phyloP scores from a whole-genome alignment of 352 stramenopile species.

The Globisporangium abappressorium region DNA sequence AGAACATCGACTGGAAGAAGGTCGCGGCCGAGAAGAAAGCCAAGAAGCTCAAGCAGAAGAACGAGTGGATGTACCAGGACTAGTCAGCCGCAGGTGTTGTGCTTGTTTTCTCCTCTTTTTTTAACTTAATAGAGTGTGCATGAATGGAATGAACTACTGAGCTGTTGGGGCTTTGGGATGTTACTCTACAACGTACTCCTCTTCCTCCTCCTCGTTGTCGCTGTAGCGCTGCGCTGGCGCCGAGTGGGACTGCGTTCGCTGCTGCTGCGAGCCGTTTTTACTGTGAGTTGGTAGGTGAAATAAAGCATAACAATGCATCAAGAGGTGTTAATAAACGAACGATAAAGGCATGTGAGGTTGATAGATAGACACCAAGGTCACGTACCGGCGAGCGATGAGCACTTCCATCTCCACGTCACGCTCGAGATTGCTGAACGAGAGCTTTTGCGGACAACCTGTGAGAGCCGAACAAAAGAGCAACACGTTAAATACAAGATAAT shows the following conservation, averaged over 20 bases:
- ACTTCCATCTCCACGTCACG: slow-evolving; percentile 88
- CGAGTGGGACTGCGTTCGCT: slow-evolving; percentile 8
- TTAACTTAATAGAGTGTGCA: slow-evolving; percentile 18
- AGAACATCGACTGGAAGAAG: slow-evolving; percentile 88
- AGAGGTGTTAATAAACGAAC: neutral
- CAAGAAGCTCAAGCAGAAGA: slow-evolving; percentile 81
- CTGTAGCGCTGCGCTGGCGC: slow-evolving; percentile 24
- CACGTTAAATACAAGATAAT: neutral
- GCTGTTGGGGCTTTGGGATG: neutral
- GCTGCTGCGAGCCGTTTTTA: slow-evolving; percentile 25
- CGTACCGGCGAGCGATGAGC: slow-evolving; percentile 57
- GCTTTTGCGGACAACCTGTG: slow-evolving; percentile 63
- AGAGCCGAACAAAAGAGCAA: too few species aligned
- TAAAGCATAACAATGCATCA: neutral
- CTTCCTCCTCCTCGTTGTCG: slow-evolving; percentile 54
- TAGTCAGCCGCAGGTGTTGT: slow-evolving; percentile 19
- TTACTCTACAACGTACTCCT: slow-evolving; percentile 79
- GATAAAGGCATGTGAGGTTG: neutral
- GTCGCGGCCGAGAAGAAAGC: slow-evolving; percentile 82
- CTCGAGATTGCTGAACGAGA: slow-evolving; percentile 59
- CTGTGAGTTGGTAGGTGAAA: slow-evolving; percentile 13
- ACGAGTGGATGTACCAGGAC: slow-evolving; percentile 84
- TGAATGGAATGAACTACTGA: slow-evolving; percentile 1
- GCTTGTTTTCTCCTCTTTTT: neutral
- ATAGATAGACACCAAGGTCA: neutral